Base-by-base conservation (phyloP, 2,329 filamentous ascomycete species). In the Ophiocordyceps camponoti-leonardi region DNA sequence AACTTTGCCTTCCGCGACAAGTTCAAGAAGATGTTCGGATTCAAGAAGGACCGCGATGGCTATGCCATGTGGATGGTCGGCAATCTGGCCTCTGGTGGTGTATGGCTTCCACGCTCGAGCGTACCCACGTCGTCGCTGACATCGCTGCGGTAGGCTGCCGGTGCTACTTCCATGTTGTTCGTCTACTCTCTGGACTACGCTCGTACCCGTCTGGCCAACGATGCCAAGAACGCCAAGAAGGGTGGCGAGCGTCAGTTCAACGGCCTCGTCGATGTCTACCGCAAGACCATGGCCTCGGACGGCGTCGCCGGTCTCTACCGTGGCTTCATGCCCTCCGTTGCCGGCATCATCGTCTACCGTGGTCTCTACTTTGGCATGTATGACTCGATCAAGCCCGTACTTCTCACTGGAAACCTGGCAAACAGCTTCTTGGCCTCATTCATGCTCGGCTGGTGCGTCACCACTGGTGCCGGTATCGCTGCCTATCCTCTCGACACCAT, bases 291-390 rank as follows among this genome's bases (percentile, higher is more conserved):
- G 63, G 90, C 92, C 61, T 85, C 86, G 63, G 92, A 98, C 70
- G 92, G 92, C 93, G 78, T 98, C 75, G 84, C 82, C 66, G 92
- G 92, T 93, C 88, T 98, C 66, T 98, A 98, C 86, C 92, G 92
- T 94, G 92, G 92, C 79, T 98, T 98, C 85, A 87, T 88, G 79
- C 92, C 93, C 69, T 98, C 92, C 65, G 92, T 98, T 65, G 79
- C 84, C 71, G 92, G 92, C 83, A 98, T 98, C 72, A 72, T 98
- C 63, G 92, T 98, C 75, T 98, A 98, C 86, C 92, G 92, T 86
- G 92, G 92, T 95, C 87, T 98, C 63, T 98, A 98, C 88, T 98
- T 98, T 84, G 92, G 92, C 69, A 84, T 98, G 84, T 98, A 98
- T 87, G 92, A 98, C 77, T 98, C 92, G 61, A 82, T 98, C 80